Evolutionary conservation across 2,329 filamentous ascomycete species (phyloP).

Genomic region (Chrysoporthe puriensis): DNA sequence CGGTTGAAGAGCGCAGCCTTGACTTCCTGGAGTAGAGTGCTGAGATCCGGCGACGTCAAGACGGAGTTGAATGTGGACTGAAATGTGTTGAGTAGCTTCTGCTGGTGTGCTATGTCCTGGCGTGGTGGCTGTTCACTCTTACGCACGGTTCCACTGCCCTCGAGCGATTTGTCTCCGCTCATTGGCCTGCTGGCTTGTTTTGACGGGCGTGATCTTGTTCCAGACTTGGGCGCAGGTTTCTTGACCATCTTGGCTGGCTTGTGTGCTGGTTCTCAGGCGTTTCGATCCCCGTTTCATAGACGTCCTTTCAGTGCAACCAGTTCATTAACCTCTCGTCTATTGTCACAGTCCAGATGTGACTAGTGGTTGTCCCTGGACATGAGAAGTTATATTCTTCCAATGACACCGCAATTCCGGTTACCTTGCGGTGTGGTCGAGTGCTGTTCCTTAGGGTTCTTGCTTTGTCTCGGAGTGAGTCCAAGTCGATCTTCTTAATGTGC

Average conservation of each 20-base stretch:
- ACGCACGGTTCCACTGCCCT: not conserved
- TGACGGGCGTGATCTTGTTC: not conserved
- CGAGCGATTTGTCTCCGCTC: not conserved
- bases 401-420: not conserved
- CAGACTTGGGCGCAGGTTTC: not conserved
- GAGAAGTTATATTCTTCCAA: not conserved
- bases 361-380: not conserved
- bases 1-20: conserved; percentile 85
- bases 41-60: conserved; percentile 52
- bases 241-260: not conserved
- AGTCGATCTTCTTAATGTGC: not conserved
- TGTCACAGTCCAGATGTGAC: not conserved
- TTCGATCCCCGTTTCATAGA: not conserved
- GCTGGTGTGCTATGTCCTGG: conserved; percentile 15
- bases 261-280: not conserved
- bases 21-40: conserved; percentile 72
- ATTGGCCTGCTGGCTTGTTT: not conserved
- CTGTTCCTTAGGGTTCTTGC: not conserved
- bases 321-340: not conserved
- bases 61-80: conserved; percentile 61
- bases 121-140: not conserved
- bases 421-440: not conserved
- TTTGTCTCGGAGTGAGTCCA: not conserved
- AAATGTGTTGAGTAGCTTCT: conserved; percentile 70
- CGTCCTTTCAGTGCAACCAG: not conserved